Percentiles rank a stretch among this genome's conserved stretches.
These are phyloP conservation scores for Talaromyces liani DNA, from an alignment of 495 filamentous ascomycete genomes.

Conservation along the genomic window DNA sequence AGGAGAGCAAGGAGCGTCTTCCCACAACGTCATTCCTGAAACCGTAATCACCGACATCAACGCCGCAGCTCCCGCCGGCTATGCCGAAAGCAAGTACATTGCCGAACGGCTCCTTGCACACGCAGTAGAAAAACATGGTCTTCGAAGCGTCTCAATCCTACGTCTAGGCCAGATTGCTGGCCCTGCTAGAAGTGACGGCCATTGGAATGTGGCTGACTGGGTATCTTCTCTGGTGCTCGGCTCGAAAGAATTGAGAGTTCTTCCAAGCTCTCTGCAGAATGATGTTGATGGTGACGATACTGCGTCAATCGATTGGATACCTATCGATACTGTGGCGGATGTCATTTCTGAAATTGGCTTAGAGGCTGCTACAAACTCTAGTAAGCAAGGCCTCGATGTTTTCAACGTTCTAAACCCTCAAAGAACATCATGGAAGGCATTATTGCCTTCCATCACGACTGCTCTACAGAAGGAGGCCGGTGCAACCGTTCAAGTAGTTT, in stretches of 20 bases:
- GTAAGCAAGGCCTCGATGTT: neutral
- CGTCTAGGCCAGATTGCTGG: constrained; percentile 55
- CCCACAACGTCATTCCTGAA: constrained; percentile 18
- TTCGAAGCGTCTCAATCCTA: constrained; percentile 36
- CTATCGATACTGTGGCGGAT: constrained; percentile 14
- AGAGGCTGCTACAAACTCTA: neutral
- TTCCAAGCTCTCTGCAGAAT: constrained; percentile 1
- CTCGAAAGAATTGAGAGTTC: constrained; percentile 11
- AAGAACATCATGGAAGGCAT: constrained; percentile 12
- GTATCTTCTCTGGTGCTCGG: constrained; percentile 22
- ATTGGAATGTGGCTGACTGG: constrained; percentile 32
- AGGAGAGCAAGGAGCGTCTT: neutral
- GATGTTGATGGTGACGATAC: neutral
- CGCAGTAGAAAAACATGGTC: constrained; percentile 24
- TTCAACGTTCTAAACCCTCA: constrained; percentile 22
- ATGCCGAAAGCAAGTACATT: constrained; percentile 50
- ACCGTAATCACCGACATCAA: constrained; percentile 30
- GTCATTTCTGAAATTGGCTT: constrained; percentile 21
- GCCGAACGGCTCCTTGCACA: constrained; percentile 42
- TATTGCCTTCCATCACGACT: constrained; percentile 11
- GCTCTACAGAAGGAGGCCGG: neutral
- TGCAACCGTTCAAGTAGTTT: constrained; percentile 5
- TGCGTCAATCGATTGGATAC: constrained; percentile 18
- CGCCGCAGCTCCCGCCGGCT: constrained; percentile 33
- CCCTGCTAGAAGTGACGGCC: constrained; percentile 20